Conservation (phyloP, 1,284 basidiomycete genomes). For the Anthracocystis walkeri region DNA sequence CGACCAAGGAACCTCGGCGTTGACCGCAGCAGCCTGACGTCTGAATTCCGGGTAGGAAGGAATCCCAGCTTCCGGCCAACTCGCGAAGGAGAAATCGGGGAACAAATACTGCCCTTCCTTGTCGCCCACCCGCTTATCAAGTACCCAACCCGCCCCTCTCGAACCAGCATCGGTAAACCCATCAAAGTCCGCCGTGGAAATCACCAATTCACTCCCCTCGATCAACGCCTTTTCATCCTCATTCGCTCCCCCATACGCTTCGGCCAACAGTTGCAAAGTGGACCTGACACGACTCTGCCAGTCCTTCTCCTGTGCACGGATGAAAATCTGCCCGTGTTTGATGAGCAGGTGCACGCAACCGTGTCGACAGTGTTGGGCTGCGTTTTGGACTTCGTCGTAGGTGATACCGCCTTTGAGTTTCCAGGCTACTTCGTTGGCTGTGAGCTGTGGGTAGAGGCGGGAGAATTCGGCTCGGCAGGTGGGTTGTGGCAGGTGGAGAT, state of each 20-base stretch:
- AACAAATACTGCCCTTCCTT: constrained; percentile 34
- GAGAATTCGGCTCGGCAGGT: constrained; percentile 48
- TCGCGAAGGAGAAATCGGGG: constrained; percentile 56
- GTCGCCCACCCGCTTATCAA: constrained; percentile 36
- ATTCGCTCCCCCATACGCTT: constrained; percentile 30
- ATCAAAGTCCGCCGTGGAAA: constrained; percentile 45
- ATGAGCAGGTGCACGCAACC: constrained; percentile 48
- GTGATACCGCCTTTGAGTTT: constrained; percentile 38
- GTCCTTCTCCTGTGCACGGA: constrained; percentile 35
- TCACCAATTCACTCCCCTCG: constrained; percentile 39
- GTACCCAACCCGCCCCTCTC: constrained; percentile 45
- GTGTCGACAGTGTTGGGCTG: constrained; percentile 28
- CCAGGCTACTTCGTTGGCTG: constrained; percentile 30
- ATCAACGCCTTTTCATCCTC: constrained; percentile 29
- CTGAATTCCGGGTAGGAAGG: constrained; percentile 49
- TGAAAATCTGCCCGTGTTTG: constrained; percentile 46
- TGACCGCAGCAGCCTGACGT: constrained; percentile 20
- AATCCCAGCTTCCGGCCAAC: constrained; percentile 56
- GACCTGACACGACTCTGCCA: constrained; percentile 44
- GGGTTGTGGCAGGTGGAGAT: constrained; percentile 18
- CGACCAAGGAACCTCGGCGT: constrained; percentile 37
- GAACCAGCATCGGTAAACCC: constrained; percentile 25
- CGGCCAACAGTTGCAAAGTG: constrained; percentile 26
- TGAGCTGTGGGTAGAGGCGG: constrained; percentile 49
- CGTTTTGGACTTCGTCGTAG: constrained; percentile 32